These are phyloP conservation scores for Triticum aestivum DNA, from an alignment of 176 grass and related monocot genomes.

Conservation along the genomic window IWGSC_CS_RefSeq_v2.1 NC_057798.1:171677499-171677998, in stretches of 20 bases:
- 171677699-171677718: conserved; percentile 75
- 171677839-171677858: background rate
- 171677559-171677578: conserved; percentile 71
- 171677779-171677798: conserved; percentile 34
- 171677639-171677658: conserved; percentile 65
- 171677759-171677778: conserved; percentile 45
- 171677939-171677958: conserved; percentile 74
- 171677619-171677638: conserved; percentile 60
- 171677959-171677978: conserved; percentile 79
- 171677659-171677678: conserved; percentile 73
- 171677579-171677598: conserved; percentile 70
- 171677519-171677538: conserved; percentile 81
- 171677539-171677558: conserved; percentile 88
- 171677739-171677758: conserved; percentile 44
- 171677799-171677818: background rate
- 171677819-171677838: background rate
- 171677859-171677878: background rate
- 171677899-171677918: conserved; percentile 47
- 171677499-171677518: conserved; percentile 52
- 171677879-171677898: conserved; percentile 68
- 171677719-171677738: conserved; percentile 49
- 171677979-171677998: conserved; percentile 73
- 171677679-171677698: conserved; percentile 83
- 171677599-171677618: conserved; percentile 94
- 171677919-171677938: conserved; percentile 75